These are phyloP conservation scores for Ceratocystis cubensis DNA, from an alignment of 2,329 filamentous ascomycete species.

Conservation along the genomic window DNA sequence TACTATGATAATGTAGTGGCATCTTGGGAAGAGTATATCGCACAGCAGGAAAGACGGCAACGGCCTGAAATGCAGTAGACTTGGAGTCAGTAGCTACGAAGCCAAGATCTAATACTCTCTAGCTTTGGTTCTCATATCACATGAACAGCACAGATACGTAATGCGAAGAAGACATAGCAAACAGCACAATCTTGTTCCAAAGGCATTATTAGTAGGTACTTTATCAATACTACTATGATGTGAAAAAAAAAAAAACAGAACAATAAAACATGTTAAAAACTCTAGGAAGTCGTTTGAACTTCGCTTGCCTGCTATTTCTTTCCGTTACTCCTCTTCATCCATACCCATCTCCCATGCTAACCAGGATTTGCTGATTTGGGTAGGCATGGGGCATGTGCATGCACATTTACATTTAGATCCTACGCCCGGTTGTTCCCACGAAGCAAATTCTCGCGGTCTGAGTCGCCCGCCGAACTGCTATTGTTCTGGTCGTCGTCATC, in stretches of 20 bases:
- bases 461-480: slow-evolving; percentile 31
- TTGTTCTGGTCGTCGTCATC: slow-evolving; percentile 32
- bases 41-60: slow-evolving; percentile 57
- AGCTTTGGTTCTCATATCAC: not conserved
- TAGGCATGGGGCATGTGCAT: not conserved
- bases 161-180: not conserved
- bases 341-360: not conserved
- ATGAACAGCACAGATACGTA: slow-evolving; percentile 6
- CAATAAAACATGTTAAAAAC: not conserved
- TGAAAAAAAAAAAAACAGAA: not conserved
- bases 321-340: not conserved
- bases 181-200: not conserved
- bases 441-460: slow-evolving; percentile 27
- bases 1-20: slow-evolving; percentile 73
- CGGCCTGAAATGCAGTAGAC: slow-evolving; percentile 24
- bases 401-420: not conserved
- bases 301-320: not conserved
- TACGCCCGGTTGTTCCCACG: not conserved
- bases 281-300: not conserved
- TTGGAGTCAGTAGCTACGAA: not conserved
- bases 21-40: slow-evolving; percentile 82
- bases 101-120: not conserved
- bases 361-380: not conserved
- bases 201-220: not conserved
- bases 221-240: not conserved